Conservation (phyloP, 805 yeast genomes). For the Groenewaldozyma salmanticensis region DNA sequence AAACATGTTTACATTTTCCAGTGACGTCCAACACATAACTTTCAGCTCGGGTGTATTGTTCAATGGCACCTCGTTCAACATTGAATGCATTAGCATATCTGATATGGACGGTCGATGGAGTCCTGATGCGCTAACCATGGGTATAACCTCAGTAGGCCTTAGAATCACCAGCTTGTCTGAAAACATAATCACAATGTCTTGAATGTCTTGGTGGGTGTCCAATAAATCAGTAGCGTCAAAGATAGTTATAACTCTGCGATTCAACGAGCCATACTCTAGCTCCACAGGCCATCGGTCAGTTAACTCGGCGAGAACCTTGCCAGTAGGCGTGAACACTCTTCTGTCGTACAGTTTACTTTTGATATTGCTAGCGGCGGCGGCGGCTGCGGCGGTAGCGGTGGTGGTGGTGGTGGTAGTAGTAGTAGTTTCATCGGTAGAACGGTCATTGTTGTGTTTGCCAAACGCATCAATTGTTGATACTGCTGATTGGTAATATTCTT, state of each 20-base stretch:
- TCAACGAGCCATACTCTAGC: slow-evolving; percentile 80
- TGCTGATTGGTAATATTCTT: slow-evolving; percentile 41
- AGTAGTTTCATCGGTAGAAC: no score
- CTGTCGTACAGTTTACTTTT: slow-evolving; percentile 40
- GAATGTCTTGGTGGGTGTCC: slow-evolving; percentile 19
- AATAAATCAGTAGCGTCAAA: slow-evolving; percentile 37
- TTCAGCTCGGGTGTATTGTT: slow-evolving; percentile 50
- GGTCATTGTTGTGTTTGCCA: slow-evolving; percentile 54
- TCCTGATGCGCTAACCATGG: slow-evolving; percentile 22
- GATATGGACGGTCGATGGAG: slow-evolving; percentile 51
- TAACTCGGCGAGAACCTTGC: slow-evolving; percentile 74
- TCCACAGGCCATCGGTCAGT: slow-evolving; percentile 84
- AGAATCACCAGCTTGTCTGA: slow-evolving; percentile 70
- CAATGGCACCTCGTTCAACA: slow-evolving; percentile 76
- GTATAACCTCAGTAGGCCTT: slow-evolving; percentile 36
- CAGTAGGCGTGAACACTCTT: slow-evolving; percentile 82
- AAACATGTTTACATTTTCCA: slow-evolving; percentile 45
- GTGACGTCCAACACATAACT: slow-evolving; percentile 59
- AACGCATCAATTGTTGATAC: slow-evolving; percentile 69
- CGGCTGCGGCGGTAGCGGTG: no score
- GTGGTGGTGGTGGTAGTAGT: no score
- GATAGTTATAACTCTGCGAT: slow-evolving; percentile 76
- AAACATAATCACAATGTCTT: slow-evolving; percentile 62
- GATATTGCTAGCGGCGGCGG: slow-evolving; percentile 1
- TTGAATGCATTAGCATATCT: slow-evolving; percentile 81